A percentile compares a stretch with the other conserved stretches of the same genome.
phyloP scores from a whole-genome alignment of 1,139 yeast species.

The Sugiyamaella japonica region DNA sequence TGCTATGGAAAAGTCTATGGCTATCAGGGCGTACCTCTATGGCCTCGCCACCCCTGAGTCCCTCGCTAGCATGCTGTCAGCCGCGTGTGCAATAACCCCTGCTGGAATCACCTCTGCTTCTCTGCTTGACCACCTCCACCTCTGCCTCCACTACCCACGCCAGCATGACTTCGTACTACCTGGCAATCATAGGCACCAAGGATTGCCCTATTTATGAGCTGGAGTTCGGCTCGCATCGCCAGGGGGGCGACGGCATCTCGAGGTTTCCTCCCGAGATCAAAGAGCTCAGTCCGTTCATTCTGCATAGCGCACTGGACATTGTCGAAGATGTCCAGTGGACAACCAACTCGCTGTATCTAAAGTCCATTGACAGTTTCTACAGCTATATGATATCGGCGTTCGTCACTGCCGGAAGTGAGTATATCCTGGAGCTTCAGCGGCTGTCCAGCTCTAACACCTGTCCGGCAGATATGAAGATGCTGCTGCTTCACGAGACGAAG shows the following conservation, averaged over 20 bases:
- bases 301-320: conserved; percentile 84
- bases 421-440: not conserved
- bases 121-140: not conserved
- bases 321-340: conserved; percentile 90
- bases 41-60: too few species aligned
- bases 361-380: conserved; percentile 82
- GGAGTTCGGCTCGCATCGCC: conserved; percentile 77
- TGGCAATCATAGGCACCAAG: conserved; percentile 82
- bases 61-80: too few species aligned
- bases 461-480: conserved; percentile 61
- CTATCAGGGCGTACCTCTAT: too few species aligned
- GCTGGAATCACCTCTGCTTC: too few species aligned
- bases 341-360: conserved; percentile 61
- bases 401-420: conserved; percentile 72
- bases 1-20: too few species aligned
- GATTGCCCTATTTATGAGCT: conserved; percentile 88
- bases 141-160: not conserved
- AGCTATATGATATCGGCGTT: conserved; percentile 79
- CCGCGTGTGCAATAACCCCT: too few species aligned
- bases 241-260: conserved; percentile 60
- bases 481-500: conserved; percentile 68
- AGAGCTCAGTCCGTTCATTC: conserved; percentile 83
- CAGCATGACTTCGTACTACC: conserved; percentile 65
- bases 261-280: conserved; percentile 68
- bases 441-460: not conserved